phyloP scores from a whole-genome alignment of 352 stramenopile species.

The Blastocystis sp. region DNA sequence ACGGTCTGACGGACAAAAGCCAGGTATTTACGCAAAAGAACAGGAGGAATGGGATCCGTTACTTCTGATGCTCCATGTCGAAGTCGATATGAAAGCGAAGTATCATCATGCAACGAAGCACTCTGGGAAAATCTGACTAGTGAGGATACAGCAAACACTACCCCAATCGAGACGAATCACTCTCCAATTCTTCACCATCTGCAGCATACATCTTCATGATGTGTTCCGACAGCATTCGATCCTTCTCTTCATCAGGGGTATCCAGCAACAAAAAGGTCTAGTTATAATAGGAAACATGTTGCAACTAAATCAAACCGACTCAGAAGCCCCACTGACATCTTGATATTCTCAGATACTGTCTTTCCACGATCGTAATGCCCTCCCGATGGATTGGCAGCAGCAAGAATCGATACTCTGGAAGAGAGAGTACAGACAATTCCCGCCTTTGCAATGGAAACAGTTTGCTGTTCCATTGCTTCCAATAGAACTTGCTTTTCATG shows the following conservation, averaged over 20 bases:
- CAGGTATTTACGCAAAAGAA: constrained; percentile 90
- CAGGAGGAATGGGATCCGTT: constrained; percentile 70
- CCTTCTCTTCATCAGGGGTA: constrained; percentile 80
- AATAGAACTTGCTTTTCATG: constrained; percentile 82
- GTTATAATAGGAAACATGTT: constrained; percentile 61
- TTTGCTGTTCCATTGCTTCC: constrained; percentile 96
- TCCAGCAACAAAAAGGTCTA: constrained; percentile 79
- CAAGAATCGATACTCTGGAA: constrained; percentile 86
- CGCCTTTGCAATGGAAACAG: constrained; percentile 80
- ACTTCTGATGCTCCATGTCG: constrained; percentile 68
- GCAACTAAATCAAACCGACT: constrained; percentile 94
- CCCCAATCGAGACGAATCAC: not conserved
- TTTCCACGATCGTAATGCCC: constrained; percentile 90
- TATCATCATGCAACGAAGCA: constrained; percentile 1
- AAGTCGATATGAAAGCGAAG: constrained; percentile 66
- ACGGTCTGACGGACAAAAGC: constrained; percentile 89
- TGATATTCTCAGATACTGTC: constrained; percentile 89
- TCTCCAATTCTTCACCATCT: not conserved
- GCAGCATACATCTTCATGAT: constrained; percentile 82
- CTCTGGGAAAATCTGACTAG: not conserved
- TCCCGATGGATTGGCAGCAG: constrained; percentile 89
- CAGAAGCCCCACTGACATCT: constrained; percentile 88
- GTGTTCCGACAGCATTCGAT: constrained; percentile 85
- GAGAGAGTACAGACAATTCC: constrained; percentile 89
- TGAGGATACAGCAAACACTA: not conserved